Conservation (phyloP, 2,329 filamentous ascomycete genomes). For the Paecilomyces sp. region DNA sequence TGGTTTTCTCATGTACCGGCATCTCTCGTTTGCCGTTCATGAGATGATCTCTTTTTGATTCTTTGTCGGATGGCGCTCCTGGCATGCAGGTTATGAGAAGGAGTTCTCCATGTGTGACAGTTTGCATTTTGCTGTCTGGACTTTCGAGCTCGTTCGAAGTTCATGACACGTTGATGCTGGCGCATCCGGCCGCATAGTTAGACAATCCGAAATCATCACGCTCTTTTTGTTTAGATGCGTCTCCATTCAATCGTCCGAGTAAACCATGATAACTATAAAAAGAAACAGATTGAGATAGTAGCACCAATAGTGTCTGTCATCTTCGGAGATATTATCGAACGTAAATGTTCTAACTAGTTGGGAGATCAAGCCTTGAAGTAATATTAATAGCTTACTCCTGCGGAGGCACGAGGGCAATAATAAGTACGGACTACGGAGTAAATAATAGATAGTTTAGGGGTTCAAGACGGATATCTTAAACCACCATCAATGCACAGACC, state of each 20-base stretch:
- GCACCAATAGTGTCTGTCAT: neutral
- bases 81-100: neutral
- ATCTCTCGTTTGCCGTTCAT: neutral
- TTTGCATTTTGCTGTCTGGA: neutral
- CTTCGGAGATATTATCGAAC: neutral
- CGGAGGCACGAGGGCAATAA: neutral
- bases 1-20: neutral
- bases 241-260: neutral
- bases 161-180: neutral
- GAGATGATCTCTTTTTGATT: constrained; percentile 3
- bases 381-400: neutral
- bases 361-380: no score
- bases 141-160: neutral
- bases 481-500: neutral
- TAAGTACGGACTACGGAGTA: neutral
- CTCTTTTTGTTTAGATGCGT: neutral
- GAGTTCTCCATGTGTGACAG: neutral
- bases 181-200: neutral
- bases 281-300: neutral
- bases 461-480: neutral
- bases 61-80: neutral
- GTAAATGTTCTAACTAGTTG: no score
- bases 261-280: neutral
- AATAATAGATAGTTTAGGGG: neutral
- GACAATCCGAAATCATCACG: neutral